phyloP scores from a whole-genome alignment of 441 rosid species.

The Pelargonium fulgidum region DNA sequence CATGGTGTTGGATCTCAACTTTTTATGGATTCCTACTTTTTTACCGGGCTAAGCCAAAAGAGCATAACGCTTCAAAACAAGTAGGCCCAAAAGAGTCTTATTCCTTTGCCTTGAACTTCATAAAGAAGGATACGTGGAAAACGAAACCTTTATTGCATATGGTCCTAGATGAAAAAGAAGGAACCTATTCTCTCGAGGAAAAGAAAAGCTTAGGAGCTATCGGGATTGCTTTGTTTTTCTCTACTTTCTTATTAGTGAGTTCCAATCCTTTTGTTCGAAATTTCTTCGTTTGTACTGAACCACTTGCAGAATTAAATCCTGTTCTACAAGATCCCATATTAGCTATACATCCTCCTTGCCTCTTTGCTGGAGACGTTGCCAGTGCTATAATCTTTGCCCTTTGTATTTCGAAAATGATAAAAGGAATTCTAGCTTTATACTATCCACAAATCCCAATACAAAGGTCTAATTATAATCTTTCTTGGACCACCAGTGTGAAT shows the following conservation, averaged over 20 bases:
- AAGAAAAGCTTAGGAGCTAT: not conserved
- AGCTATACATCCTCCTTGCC: not conserved
- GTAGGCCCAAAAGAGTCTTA: not conserved
- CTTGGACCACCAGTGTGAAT: slow-evolving; percentile 1
- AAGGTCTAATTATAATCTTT: not conserved
- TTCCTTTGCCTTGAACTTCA: not conserved
- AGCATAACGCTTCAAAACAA: not conserved
- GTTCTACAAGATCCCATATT: not conserved
- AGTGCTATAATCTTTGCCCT: not conserved
- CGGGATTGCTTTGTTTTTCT: not conserved
- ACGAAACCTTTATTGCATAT: not conserved
- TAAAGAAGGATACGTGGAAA: not conserved
- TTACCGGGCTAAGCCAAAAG: not conserved
- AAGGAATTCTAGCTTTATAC: not conserved
- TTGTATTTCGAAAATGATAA: not conserved
- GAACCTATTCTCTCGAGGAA: not conserved
- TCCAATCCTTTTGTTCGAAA: slow-evolving; percentile 1
- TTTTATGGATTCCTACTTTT: not conserved
- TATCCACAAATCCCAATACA: not conserved
- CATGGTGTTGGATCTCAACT: not conserved
- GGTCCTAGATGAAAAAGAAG: not conserved
- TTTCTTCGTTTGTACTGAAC: not conserved
- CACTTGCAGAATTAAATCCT: not conserved
- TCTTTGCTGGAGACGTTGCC: not conserved
- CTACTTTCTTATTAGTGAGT: slow-evolving; percentile 4